Conservation (phyloP, 441 rosid genomes). For the Populus tomentosa region DNA sequence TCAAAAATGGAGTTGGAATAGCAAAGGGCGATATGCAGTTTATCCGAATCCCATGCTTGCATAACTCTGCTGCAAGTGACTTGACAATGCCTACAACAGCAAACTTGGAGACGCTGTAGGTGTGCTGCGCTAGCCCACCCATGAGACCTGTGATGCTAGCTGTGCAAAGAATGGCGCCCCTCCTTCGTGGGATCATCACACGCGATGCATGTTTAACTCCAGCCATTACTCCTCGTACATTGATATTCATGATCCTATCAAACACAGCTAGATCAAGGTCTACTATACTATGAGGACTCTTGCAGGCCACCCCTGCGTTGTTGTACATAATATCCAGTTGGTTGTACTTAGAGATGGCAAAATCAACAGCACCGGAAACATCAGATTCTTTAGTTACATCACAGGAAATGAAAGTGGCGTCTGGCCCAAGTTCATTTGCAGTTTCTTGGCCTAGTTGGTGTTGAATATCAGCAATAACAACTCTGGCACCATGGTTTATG, state of each 20-base stretch:
- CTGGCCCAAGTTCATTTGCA: slow-evolving; percentile 56
- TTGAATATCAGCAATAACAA: slow-evolving; percentile 71
- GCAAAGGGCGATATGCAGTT: slow-evolving; percentile 78
- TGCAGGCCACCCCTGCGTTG: slow-evolving; percentile 79
- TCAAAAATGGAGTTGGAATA: slow-evolving; percentile 52
- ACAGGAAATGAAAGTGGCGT: slow-evolving; percentile 51
- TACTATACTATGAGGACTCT: slow-evolving; percentile 48
- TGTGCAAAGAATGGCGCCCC: slow-evolving; percentile 71
- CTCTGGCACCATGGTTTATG: slow-evolving; percentile 71
- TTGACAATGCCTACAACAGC: slow-evolving; percentile 56
- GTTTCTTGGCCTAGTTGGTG: slow-evolving; percentile 46
- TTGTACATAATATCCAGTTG: slow-evolving; percentile 75
- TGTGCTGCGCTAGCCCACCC: slow-evolving; percentile 73
- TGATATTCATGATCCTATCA: slow-evolving; percentile 57
- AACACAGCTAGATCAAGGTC: slow-evolving; percentile 65
- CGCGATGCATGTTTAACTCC: slow-evolving; percentile 77
- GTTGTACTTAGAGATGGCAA: slow-evolving; percentile 40
- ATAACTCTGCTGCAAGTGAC: slow-evolving; percentile 61
- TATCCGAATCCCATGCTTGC: slow-evolving; percentile 58
- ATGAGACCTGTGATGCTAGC: slow-evolving; percentile 64
- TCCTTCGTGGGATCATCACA: slow-evolving; percentile 62
- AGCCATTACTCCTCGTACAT: slow-evolving; percentile 60
- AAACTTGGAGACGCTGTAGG: slow-evolving; percentile 59
- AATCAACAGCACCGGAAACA: slow-evolving; percentile 59
- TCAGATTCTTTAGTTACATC: slow-evolving; percentile 76